phyloP scores from a whole-genome alignment of 768 basidiomycete species.

The Pleurotus djamor region DNA sequence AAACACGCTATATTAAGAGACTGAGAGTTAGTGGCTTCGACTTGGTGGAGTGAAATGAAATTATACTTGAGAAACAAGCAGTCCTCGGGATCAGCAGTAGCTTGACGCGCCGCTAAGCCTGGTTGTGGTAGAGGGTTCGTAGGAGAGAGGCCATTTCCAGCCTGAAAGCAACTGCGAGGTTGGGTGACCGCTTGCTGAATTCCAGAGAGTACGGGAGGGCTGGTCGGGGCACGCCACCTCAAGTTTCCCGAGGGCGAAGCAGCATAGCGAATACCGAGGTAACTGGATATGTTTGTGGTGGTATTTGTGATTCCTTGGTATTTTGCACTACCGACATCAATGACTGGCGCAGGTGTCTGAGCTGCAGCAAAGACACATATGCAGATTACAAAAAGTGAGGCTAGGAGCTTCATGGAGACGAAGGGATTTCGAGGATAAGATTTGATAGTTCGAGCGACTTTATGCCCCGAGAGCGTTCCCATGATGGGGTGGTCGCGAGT shows the following conservation, averaged over 20 bases:
- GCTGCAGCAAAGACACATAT: not conserved
- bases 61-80: conserved; percentile 32
- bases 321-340: conserved; percentile 31
- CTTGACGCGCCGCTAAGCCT: not conserved
- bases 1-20: conserved; percentile 24
- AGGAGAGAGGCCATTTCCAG: conserved; percentile 20
- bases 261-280: conserved; percentile 47
- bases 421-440: no score
- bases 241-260: conserved; percentile 37
- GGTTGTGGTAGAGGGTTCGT: conserved; percentile 27
- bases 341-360: not conserved
- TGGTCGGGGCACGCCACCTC: conserved; percentile 31
- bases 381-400: not conserved
- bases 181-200: conserved; percentile 27
- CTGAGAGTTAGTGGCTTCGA: not conserved
- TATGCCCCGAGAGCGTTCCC: no score
- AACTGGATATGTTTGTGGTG: conserved; percentile 29
- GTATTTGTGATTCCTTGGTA: conserved; percentile 38
- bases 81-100: conserved; percentile 26
- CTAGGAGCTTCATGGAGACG: not conserved
- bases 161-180: conserved; percentile 29
- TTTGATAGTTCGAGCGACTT: no score
- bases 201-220: conserved; percentile 20
- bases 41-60: not conserved
- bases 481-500: no score